Evolutionary conservation across 805 yeast species (phyloP).

Genomic region (Zygoascus bituminiphila): DNA sequence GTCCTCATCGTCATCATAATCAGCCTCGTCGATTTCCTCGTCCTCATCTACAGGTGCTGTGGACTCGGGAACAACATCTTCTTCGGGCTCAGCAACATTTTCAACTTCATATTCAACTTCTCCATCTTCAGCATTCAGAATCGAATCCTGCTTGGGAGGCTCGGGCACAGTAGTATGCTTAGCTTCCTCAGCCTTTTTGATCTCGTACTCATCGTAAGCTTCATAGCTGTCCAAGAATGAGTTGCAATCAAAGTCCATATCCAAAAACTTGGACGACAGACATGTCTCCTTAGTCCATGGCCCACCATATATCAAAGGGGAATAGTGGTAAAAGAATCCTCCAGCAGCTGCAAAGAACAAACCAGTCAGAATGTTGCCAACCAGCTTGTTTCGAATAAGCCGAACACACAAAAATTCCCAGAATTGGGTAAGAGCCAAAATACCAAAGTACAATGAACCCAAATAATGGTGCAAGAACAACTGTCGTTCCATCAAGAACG

Average conservation of each 20-base stretch:
- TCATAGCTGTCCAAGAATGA: slow-evolving; percentile 33
- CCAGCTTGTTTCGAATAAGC: slow-evolving; percentile 32
- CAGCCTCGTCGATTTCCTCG: neutral
- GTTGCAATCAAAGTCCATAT: slow-evolving; percentile 89
- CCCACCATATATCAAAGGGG: slow-evolving; percentile 70
- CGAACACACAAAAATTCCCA: slow-evolving; percentile 29
- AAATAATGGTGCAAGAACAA: slow-evolving; percentile 88
- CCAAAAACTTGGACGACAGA: slow-evolving; percentile 45
- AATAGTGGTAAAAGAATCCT: slow-evolving; percentile 49
- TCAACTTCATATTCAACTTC: slow-evolving; percentile 1
- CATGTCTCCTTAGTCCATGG: slow-evolving; percentile 74
- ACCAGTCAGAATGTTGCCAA: slow-evolving; percentile 40
- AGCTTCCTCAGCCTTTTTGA: neutral
- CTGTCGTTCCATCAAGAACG: slow-evolving; percentile 81
- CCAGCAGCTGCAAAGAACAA: slow-evolving; percentile 43
- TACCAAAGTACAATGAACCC: slow-evolving; percentile 85
- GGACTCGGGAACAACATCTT: slow-evolving; percentile 4
- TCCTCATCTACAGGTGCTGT: neutral
- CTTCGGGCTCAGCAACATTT: slow-evolving; percentile 6
- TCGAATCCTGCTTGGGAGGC: neutral
- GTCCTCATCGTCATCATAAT: neutral
- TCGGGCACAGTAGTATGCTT: neutral
- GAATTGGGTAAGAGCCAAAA: slow-evolving; percentile 62
- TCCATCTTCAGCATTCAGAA: neutral
- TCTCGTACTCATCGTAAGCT: slow-evolving; percentile 22